These are phyloP conservation scores for Ogataea nakhonphanomensis DNA, from an alignment of 805 yeast genomes.

Conservation along the genomic window DNA sequence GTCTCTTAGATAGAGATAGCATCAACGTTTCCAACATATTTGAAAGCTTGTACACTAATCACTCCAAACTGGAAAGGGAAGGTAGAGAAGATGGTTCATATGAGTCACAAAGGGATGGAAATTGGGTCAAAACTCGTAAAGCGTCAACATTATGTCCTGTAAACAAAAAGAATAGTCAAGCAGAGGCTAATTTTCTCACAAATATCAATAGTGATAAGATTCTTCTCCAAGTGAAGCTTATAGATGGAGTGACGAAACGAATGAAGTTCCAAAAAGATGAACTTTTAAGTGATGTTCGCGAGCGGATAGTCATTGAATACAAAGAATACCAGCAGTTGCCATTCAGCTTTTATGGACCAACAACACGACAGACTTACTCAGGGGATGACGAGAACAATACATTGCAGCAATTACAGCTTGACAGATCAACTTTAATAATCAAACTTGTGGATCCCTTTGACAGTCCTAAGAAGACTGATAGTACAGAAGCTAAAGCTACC, in stretches of 20 bases:
- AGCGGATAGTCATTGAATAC: conserved; percentile 49
- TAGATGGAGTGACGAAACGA: conserved; percentile 61
- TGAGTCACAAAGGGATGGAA: no score
- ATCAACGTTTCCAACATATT: no score
- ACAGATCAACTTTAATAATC: conserved; percentile 68
- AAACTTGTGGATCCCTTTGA: conserved; percentile 47
- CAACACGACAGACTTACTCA: conserved; percentile 62
- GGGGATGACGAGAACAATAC: conserved; percentile 57
- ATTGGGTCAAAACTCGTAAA: no score
- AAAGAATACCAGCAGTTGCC: conserved; percentile 49
- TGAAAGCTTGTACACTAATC: no score
- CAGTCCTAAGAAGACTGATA: conserved; percentile 13
- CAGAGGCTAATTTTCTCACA: no score
- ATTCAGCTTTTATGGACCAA: conserved; percentile 47
- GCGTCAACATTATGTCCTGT: no score
- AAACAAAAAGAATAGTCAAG: no score
- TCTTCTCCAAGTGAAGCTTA: conserved; percentile 45
- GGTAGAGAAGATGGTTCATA: no score
- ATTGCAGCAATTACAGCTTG: conserved; percentile 52
- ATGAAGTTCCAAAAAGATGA: conserved; percentile 45
- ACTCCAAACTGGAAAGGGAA: no score
- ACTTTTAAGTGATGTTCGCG: conserved; percentile 56
- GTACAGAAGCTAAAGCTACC: conserved; percentile 10
- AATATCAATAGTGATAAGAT: no score
- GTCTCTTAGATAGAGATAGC: no score